Evolutionary conservation across 495 filamentous ascomycete species (phyloP), one percentile per base, ranked within the genome.

Genomic region (Xylaria curta): DNA sequence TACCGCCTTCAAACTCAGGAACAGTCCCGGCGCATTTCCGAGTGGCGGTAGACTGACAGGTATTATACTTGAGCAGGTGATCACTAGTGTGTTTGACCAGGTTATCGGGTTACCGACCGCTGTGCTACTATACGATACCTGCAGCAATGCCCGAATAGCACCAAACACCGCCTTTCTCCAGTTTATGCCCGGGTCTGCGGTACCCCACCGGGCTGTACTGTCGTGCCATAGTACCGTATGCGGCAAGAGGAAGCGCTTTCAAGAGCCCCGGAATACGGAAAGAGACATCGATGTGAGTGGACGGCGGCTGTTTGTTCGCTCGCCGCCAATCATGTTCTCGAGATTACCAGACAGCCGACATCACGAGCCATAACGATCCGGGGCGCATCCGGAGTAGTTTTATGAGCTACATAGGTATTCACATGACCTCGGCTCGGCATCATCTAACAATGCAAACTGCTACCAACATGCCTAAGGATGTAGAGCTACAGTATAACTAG

Each of bases 91-190:
- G 49, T 33, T 44, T 38, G 47, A 56, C 65, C 49, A 67, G 49
- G 19, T 67, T 67, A 19, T 44, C 65, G 65, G 65, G 65, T 67
- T 49, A 36, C 65, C 49, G 49, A 47, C 49, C 65, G 59, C 59
- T 59, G 36, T 17, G 26, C 40, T 66, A 46, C 65, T 44, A 67
- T 36, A 67, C 65, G 65, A 67, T 3, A 8, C 65, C 65, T 44
- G 65, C 65, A 67, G 64, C 33, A 56, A 64, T 47, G 33, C 64
- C n/a, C 46, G 33, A 54, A 54, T 44, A 38, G 1, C n/a, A n/a
- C 13, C 59, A 24, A 53, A 53, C 3, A 61, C 60, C 38, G 21
- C 38, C 58, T 60, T 21, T 44, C 38, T 63, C 60, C 60, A 63
- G 38, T 42, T 63, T 44, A 63, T 63, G 60, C 21, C 60, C 60